Conservation (phyloP, 495 filamentous ascomycete genomes). For the Pyrenula massariospora region DNA sequence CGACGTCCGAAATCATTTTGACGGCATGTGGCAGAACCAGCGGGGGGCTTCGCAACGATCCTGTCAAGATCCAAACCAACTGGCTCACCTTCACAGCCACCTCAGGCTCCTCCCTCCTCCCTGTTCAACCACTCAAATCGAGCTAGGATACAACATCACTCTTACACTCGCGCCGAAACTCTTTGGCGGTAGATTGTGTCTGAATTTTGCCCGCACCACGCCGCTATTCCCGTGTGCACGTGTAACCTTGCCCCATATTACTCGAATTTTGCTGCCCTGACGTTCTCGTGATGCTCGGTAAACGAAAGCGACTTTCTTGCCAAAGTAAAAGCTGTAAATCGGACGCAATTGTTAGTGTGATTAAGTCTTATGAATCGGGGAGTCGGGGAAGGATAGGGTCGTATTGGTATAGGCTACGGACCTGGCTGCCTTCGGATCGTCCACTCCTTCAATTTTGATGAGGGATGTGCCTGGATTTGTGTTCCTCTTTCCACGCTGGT, state of each 20-base stretch:
- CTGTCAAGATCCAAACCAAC: too few species aligned
- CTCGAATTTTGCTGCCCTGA: constrained; percentile 91
- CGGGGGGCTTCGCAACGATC: too few species aligned
- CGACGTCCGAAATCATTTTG: too few species aligned
- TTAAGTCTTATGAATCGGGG: too few species aligned
- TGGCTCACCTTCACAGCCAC: too few species aligned
- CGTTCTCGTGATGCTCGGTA: constrained; percentile 88
- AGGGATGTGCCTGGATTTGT: constrained; percentile 77
- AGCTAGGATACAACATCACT: constrained; percentile 97
- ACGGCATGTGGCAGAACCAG: too few species aligned
- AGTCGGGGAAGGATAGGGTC: too few species aligned
- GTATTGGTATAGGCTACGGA: too few species aligned
- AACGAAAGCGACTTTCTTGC: constrained; percentile 95
- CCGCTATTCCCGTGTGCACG: constrained; percentile 65
- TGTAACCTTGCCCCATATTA: constrained; percentile 99
- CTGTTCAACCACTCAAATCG: constrained; percentile 27
- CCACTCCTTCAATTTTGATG: constrained; percentile 96
- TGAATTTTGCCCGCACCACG: constrained; percentile 39
- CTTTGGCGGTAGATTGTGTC: constrained; percentile 84
- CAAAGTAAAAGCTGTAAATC: constrained; percentile 62
- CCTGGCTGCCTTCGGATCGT: constrained; percentile 72
- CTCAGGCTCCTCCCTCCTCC: too few species aligned
- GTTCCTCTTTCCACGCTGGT: constrained; percentile 78
- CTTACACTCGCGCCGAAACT: constrained; percentile 94
- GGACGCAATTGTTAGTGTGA: constrained; percentile 12